These are phyloP conservation scores for Boletus patriciae DNA, from an alignment of 768 basidiomycete species.

Conservation along the genomic window DNA sequence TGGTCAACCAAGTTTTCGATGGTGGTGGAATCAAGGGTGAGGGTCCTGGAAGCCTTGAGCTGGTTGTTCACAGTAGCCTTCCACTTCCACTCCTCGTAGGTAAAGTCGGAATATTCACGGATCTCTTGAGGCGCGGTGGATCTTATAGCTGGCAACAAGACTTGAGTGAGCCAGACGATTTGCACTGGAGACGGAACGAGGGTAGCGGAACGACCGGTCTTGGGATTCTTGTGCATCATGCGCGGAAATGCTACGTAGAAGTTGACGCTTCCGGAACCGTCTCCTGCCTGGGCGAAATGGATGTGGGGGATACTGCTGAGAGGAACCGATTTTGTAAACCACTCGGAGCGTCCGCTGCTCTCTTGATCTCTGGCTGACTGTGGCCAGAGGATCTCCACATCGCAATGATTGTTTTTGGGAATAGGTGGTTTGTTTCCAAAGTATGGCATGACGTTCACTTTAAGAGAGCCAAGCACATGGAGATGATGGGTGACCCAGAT, in stretches of 20 bases:
- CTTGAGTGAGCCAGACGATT: neutral
- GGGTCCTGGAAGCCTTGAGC: neutral
- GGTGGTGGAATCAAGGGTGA: constrained; percentile 1
- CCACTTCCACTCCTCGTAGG: constrained; percentile 14
- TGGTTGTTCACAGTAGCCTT: constrained; percentile 7
- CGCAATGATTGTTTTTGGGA: constrained; percentile 4
- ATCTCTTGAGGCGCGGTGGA: constrained; percentile 4
- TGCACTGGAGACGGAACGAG: neutral
- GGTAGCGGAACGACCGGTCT: neutral
- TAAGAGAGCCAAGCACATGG: neutral
- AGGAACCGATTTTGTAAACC: neutral
- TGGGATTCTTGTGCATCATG: constrained; percentile 5
- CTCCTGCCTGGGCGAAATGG: neutral
- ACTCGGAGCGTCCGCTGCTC: neutral
- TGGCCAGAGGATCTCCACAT: constrained; percentile 2
- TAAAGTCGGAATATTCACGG: constrained; percentile 3
- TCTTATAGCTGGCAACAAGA: constrained; percentile 8
- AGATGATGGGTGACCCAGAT: constrained; percentile 2
- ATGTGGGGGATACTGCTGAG: constrained; percentile 7
- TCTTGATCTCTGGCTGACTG: neutral
- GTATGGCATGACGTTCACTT: constrained; percentile 2
- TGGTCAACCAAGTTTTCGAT: neutral
- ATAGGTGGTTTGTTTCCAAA: constrained; percentile 1
- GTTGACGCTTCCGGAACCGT: constrained; percentile 1
- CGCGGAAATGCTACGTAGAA: constrained; percentile 7